Percentiles rank a stretch among this genome's conserved stretches.
These are phyloP conservation scores for Capronia epimyces DNA, from an alignment of 2,329 filamentous ascomycete species.

Conservation along the genomic window DNA sequence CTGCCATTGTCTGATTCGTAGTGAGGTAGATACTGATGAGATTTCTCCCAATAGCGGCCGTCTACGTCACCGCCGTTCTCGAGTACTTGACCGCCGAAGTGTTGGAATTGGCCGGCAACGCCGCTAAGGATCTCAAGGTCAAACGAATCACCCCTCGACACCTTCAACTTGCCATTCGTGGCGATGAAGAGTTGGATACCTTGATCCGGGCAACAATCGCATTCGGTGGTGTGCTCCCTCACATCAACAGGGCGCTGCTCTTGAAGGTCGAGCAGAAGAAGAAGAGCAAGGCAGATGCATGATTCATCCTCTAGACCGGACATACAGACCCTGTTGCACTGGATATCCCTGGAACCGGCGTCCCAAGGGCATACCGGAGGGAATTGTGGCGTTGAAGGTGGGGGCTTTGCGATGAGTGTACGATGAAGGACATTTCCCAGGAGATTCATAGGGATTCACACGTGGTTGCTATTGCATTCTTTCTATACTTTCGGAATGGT, in stretches of 20 bases:
- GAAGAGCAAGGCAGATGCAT: constrained; percentile 58
- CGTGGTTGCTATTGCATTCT: constrained; percentile 17
- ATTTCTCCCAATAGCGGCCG: constrained; percentile 57
- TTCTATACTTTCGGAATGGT: not conserved
- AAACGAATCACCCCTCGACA: constrained; percentile 99
- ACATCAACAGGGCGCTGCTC: constrained; percentile 95
- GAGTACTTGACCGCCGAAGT: constrained; percentile 98
- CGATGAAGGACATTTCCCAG: constrained; percentile 14
- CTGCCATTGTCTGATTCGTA: constrained; percentile 1
- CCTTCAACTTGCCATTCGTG: constrained; percentile 93
- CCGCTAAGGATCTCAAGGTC: constrained; percentile 98
- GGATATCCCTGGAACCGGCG: constrained; percentile 8
- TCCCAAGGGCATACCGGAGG: constrained; percentile 14
- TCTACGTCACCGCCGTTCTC: constrained; percentile 95
- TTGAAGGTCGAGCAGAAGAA: constrained; percentile 98
- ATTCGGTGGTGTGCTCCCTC: constrained; percentile 94
- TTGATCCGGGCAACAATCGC: constrained; percentile 96
- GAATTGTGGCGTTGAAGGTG: constrained; percentile 16
- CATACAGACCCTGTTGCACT: constrained; percentile 1
- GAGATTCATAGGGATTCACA: constrained; percentile 13
- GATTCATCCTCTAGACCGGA: not conserved
- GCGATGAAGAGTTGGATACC: constrained; percentile 96
- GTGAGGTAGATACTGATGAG: constrained; percentile 17
- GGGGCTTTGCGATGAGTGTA: constrained; percentile 20
- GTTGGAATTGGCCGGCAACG: constrained; percentile 94